phyloP scores from a whole-genome alignment of 2,329 filamentous ascomycete genomes.

The Berkeleyomyces rouxiae region DNA sequence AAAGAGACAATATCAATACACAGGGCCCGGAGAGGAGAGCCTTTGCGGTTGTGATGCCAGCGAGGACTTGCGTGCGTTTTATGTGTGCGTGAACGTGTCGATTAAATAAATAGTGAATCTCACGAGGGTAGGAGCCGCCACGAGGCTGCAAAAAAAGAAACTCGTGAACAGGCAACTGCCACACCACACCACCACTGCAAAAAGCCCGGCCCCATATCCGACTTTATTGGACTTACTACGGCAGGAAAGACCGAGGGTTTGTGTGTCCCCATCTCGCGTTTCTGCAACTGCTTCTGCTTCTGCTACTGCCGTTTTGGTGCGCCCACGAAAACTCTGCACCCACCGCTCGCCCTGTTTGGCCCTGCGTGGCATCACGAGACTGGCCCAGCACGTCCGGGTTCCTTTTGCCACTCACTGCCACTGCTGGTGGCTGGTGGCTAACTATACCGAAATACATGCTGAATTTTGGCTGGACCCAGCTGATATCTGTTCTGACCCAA shows the following conservation, averaged over 20 bases:
- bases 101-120: background rate
- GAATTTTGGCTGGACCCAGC: too few species aligned
- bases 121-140: background rate
- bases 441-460: too few species aligned
- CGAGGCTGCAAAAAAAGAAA: background rate
- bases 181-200: background rate
- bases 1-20: background rate
- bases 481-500: too few species aligned
- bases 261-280: background rate
- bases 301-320: background rate
- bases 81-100: background rate
- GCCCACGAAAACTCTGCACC: background rate
- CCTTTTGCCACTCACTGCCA: too few species aligned
- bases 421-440: too few species aligned
- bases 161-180: background rate
- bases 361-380: background rate
- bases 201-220: background rate
- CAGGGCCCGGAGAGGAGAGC: too few species aligned
- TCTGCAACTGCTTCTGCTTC: background rate
- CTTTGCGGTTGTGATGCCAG: too few species aligned
- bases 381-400: too few species aligned
- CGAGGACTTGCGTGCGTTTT: too few species aligned
- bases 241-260: background rate
- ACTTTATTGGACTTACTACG: background rate
- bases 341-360: background rate